Evolutionary conservation across 345 rosid species (phyloP), one percentile per base, ranked within the genome.

Genomic region (Bruguiera gymnorhiza): DNA sequence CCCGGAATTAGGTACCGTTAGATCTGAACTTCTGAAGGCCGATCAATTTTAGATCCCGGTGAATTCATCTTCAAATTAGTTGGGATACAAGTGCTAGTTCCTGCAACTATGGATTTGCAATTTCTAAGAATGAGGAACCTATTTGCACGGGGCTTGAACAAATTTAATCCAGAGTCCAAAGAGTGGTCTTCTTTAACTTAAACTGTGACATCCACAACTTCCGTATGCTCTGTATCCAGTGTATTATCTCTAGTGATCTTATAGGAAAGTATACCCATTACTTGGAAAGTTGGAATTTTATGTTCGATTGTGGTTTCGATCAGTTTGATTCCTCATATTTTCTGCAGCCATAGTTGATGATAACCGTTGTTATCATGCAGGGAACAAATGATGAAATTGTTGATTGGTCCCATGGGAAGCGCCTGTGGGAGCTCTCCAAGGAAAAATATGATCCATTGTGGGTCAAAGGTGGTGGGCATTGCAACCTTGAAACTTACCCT

Each of bases 381-480:
- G 99, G 99, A 37, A 95, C 98, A 8, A 80, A 73, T 9, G 98
- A 95, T 76, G 99, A 95, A 65, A 83, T 95, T 67, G 99, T 92
- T 13, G 96, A 90, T 80, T 86, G 80, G 73, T 90, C 96, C 0
- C 99, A 92, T 2, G 99, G 99, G 73, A 92, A 89, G 76, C 80
- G 97, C 36, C 76, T 95, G 36, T 95, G 99, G 99, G 99, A 95
- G 65, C 87, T 95, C 29, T 76, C 97, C 0, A 95, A 87, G 74
- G 96, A 92, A 68, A 92, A 92, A 70, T 92, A 88, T 43, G 97
- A 92, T 18, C 99, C 99, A 1, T 76, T 95, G 66, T 92, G 99
- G 99, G 90, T 95, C 62, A 90, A 90, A 71, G 97, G 98, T 23
- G 99, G 98, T 6, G 97, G 97, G 20, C 99, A 95, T 70, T 92